A percentile compares a stretch with the other conserved stretches of the same genome.
These are phyloP conservation scores for Beta vulgaris DNA, from an alignment of 148 eudicot species.

Conservation along the genomic window DNA sequence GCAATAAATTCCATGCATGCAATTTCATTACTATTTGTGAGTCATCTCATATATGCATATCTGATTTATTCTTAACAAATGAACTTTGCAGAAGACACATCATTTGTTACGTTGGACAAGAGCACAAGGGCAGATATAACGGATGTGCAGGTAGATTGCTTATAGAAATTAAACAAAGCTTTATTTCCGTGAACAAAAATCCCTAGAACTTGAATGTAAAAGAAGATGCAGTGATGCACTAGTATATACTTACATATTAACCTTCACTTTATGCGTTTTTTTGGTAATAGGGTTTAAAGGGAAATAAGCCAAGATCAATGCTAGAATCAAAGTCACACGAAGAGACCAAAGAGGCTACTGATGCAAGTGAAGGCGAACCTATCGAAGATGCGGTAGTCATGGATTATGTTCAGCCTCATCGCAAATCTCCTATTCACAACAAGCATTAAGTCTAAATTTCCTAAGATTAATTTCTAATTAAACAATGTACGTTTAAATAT, in stretches of 20 bases:
- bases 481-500: background rate
- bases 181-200: no score
- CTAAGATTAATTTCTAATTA: background rate
- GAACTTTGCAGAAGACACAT: background rate
- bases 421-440: conserved; percentile 69
- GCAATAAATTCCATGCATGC: no score
- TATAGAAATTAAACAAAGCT: no score
- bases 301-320: conserved; percentile 36
- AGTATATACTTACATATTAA: no score
- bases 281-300: conserved; percentile 19
- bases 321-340: conserved; percentile 26
- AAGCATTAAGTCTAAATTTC: conserved; percentile 10
- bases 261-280: no score
- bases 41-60: no score
- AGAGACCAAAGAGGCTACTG: conserved; percentile 10
- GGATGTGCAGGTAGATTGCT: conserved; percentile 8
- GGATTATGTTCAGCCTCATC: conserved; percentile 67
- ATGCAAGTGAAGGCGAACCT: conserved; percentile 28
- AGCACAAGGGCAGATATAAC: background rate
- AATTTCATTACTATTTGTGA: no score
- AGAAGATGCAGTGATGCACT: no score
- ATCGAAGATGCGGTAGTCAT: conserved; percentile 40
- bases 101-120: conserved; percentile 6
- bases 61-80: background rate
- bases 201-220: no score